phyloP scores from a whole-genome alignment of 331 rosid genomes.

The Quercus tomentella region DNA sequence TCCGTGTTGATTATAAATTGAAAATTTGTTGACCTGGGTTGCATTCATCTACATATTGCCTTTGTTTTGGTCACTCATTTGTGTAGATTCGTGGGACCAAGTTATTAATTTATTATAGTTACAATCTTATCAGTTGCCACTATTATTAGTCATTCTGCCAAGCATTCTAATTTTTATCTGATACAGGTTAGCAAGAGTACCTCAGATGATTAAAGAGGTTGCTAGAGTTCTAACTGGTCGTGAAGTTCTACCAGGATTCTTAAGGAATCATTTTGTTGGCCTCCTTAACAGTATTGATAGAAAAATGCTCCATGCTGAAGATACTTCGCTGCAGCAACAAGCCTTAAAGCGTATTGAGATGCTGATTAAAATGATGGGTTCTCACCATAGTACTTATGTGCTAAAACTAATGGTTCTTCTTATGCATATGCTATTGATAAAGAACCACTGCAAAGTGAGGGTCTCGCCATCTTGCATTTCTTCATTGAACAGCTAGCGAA shows the following conservation, averaged over 20 bases:
- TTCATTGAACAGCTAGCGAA: slow-evolving; percentile 69
- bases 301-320: slow-evolving; percentile 91
- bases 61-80: neutral
- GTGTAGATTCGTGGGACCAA: no score
- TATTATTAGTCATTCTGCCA: slow-evolving; percentile 10
- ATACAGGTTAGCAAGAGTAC: slow-evolving; percentile 77
- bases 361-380: slow-evolving; percentile 91
- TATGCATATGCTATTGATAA: slow-evolving; percentile 71
- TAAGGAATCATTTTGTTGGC: slow-evolving; percentile 83
- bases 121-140: neutral
- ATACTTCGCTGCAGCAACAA: slow-evolving; percentile 64
- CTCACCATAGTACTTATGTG: slow-evolving; percentile 81
- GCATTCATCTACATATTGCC: neutral
- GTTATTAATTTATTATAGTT: no score
- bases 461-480: slow-evolving; percentile 74
- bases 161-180: slow-evolving; percentile 20
- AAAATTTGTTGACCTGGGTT: slow-evolving; percentile 9
- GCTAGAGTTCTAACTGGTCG: slow-evolving; percentile 81
- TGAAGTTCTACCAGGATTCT: slow-evolving; percentile 83
- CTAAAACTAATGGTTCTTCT: slow-evolving; percentile 93
- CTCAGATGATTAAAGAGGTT: slow-evolving; percentile 76
- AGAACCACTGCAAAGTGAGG: slow-evolving; percentile 69
- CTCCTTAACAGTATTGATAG: slow-evolving; percentile 82
- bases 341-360: slow-evolving; percentile 81
- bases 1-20: neutral